These are phyloP conservation scores for Iberis pinnata DNA, from an alignment of 345 rosid species.

Conservation along the genomic window DNA sequence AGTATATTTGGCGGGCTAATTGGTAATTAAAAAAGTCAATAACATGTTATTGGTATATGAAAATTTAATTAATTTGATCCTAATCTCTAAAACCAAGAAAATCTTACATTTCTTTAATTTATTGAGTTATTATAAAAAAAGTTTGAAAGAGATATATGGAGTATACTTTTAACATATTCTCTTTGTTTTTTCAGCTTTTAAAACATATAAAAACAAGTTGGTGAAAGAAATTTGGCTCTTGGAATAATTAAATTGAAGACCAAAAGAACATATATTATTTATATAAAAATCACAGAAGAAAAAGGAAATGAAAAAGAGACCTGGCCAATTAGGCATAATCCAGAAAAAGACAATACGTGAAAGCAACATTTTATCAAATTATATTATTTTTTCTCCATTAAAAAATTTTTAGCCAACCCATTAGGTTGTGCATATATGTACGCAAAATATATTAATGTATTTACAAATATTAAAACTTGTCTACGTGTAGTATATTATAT, in stretches of 20 bases:
- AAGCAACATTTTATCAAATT: conserved; percentile 27
- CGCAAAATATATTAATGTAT: conserved; percentile 12
- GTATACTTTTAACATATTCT: conserved; percentile 11
- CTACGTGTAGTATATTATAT: background rate
- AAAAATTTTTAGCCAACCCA: conserved; percentile 25
- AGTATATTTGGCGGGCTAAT: conserved; percentile 12
- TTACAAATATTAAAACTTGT: background rate
- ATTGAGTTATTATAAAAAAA: conserved; percentile 11
- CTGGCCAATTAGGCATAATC: conserved; percentile 20
- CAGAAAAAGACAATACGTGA: conserved; percentile 28
- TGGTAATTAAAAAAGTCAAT: conserved; percentile 19
- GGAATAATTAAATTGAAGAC: conserved; percentile 18
- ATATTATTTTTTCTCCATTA: background rate
- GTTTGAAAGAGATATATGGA: conserved; percentile 24
- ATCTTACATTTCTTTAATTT: no score
- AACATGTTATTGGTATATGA: conserved; percentile 8
- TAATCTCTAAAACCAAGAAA: no score
- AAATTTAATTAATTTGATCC: conserved; percentile 1
- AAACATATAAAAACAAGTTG: conserved; percentile 20
- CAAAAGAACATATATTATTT: conserved; percentile 16
- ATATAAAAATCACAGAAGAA: conserved; percentile 11
- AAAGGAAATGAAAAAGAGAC: conserved; percentile 7
- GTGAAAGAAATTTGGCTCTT: conserved; percentile 28
- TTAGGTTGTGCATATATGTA: conserved; percentile 15
- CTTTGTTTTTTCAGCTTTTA: conserved; percentile 10